Conservation (phyloP, 164 flowering plant genomes). For the Berberis thunbergii region DNA sequence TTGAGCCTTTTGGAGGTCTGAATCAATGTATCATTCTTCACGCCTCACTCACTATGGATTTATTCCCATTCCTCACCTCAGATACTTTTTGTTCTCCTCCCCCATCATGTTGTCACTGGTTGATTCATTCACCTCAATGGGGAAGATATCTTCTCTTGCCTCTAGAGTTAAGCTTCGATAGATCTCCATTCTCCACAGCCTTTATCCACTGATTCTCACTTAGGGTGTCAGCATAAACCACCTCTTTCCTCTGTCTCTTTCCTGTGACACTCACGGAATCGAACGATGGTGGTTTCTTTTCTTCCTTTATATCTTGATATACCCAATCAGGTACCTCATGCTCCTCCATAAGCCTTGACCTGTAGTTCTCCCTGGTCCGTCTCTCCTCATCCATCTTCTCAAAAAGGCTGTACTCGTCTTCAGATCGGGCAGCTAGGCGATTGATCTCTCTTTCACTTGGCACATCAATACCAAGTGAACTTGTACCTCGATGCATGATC, state of each 20-base stretch:
- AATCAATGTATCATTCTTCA: no score
- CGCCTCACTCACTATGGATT: no score
- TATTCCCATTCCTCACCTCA: no score
- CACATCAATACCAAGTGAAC: conserved; percentile 82
- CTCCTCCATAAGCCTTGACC: conserved; percentile 89
- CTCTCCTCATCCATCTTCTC: conserved; percentile 98
- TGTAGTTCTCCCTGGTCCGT: conserved; percentile 68
- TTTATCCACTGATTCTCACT: background rate
- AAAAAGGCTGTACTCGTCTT: conserved; percentile 85
- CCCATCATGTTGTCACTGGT: conserved; percentile 10
- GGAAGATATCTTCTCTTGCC: conserved; percentile 10
- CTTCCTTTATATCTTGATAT: conserved; percentile 36
- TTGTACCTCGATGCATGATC: conserved; percentile 91
- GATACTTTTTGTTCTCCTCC: no score
- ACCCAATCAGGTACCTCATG: conserved; percentile 98
- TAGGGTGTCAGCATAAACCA: conserved; percentile 42
- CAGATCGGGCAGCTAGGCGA: conserved; percentile 86
- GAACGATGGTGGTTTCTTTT: conserved; percentile 24
- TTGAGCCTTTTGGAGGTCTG: no score
- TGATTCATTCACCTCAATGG: conserved; percentile 14
- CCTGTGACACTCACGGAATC: conserved; percentile 29
- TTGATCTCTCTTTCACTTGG: conserved; percentile 99
- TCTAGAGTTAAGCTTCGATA: background rate
- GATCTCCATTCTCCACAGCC: background rate
- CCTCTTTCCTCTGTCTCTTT: conserved; percentile 72